Percentiles rank a stretch among this genome's conserved stretches.
Conservation (phyloP, 2,329 filamentous ascomycete genomes). For the Aspergillus sp. region DNA sequence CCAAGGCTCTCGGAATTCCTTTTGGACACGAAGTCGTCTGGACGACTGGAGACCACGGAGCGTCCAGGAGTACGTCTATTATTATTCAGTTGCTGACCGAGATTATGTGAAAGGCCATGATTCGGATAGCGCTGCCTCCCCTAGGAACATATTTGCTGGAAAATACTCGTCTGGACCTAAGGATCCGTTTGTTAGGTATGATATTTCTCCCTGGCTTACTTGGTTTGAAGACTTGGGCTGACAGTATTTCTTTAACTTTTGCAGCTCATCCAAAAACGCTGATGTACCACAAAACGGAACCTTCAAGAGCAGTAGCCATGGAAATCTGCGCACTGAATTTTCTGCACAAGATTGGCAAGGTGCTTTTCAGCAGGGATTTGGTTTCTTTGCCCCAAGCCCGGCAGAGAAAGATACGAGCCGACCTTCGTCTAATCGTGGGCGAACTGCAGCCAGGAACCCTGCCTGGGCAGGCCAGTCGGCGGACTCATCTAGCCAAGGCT, state of each 20-base stretch:
- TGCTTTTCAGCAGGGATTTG: slow-evolving; percentile 27
- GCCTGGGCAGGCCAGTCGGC: slow-evolving; percentile 13
- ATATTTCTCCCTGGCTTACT: neutral
- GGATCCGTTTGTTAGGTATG: slow-evolving; percentile 11
- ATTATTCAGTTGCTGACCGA: slow-evolving; percentile 21
- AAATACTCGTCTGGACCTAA: neutral
- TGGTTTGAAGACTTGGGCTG: neutral
- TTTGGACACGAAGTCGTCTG: slow-evolving; percentile 9
- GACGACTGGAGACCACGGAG: slow-evolving; percentile 11
- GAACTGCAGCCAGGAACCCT: slow-evolving; percentile 8
- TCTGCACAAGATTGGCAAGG: slow-evolving; percentile 38
- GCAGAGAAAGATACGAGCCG: slow-evolving; percentile 16
- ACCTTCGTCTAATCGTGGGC: slow-evolving; percentile 16
- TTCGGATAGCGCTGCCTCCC: slow-evolving; percentile 25
- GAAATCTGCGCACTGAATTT: slow-evolving; percentile 33
- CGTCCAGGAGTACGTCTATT: slow-evolving; percentile 10
- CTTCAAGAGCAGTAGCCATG: slow-evolving; percentile 30
- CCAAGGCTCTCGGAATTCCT: slow-evolving; percentile 3
- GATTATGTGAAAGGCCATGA: slow-evolving; percentile 25
- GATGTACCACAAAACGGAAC: slow-evolving; percentile 10
- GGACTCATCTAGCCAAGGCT: slow-evolving; percentile 14
- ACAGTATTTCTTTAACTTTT: too few species aligned
- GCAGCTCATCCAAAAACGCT: neutral
- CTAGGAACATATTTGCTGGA: slow-evolving; percentile 10
- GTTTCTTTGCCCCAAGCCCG: slow-evolving; percentile 31